Percentiles rank a stretch among this genome's conserved stretches.
Evolutionary conservation across 169 alveolate species (phyloP).

Genomic region (Neospora caninum): DNA sequence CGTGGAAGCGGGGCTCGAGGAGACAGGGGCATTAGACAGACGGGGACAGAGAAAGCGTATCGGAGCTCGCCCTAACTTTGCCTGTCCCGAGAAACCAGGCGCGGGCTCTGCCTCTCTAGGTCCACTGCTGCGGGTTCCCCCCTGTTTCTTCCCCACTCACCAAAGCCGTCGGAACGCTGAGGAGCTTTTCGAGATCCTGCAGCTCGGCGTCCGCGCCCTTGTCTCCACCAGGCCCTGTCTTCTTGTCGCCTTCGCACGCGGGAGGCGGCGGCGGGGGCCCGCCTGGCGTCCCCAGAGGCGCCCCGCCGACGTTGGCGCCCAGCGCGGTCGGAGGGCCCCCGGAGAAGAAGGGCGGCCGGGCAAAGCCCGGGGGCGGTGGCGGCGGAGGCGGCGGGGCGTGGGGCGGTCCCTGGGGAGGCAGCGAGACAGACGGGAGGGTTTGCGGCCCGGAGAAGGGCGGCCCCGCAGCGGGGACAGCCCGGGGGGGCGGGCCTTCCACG

Average conservation of each 20-base stretch:
- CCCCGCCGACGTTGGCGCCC: background rate
- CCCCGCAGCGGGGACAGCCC: background rate
- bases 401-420: background rate
- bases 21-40: too few species aligned
- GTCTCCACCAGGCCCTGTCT: background rate
- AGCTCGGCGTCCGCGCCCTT: background rate
- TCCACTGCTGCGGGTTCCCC: too few species aligned
- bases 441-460: background rate
- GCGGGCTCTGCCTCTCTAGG: too few species aligned
- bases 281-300: background rate
- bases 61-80: too few species aligned
- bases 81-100: too few species aligned
- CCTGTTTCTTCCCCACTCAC: background rate
- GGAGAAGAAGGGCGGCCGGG: background rate
- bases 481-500: background rate
- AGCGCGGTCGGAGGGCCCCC: slow-evolving; percentile 3
- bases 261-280: background rate
- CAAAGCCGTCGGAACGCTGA: background rate
- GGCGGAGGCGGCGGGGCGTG: slow-evolving; percentile 14
- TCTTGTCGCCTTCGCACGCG: background rate
- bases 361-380: slow-evolving; percentile 3
- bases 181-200: background rate
- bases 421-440: background rate
- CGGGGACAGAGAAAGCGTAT: too few species aligned
- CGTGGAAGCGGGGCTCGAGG: too few species aligned